A percentile compares a stretch with the other conserved stretches of the same genome.
phyloP scores from a whole-genome alignment of 2,329 filamentous ascomycete genomes.

The Colletotrichum karsti region DNA sequence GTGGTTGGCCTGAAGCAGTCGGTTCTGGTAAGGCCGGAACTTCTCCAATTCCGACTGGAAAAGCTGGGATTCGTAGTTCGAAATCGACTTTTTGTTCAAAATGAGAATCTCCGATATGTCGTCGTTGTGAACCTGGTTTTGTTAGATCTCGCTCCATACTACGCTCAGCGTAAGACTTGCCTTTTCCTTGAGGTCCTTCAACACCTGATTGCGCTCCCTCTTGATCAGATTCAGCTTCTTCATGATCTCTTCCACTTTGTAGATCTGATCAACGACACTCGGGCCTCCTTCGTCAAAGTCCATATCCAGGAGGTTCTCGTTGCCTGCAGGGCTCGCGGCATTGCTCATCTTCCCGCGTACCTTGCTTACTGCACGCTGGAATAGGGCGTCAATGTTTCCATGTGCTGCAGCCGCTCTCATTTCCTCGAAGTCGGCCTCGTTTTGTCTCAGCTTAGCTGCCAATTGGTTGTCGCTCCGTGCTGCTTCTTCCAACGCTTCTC shows the following conservation, averaged over 20 bases:
- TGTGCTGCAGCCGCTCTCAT: constrained; percentile 91
- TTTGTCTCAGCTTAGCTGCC: constrained; percentile 83
- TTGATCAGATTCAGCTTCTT: constrained; percentile 94
- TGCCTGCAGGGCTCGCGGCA: constrained; percentile 65
- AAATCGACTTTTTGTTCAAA: constrained; percentile 95
- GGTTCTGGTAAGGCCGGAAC: constrained; percentile 90
- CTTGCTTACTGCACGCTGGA: constrained; percentile 86
- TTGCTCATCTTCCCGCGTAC: constrained; percentile 73
- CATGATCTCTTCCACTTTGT: constrained; percentile 86
- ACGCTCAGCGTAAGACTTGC: constrained; percentile 56
- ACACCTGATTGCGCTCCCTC: constrained; percentile 86
- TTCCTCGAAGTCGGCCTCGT: constrained; percentile 90
- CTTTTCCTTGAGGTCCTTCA: constrained; percentile 98
- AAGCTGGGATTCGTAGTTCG: constrained; percentile 89
- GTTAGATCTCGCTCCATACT: neutral
- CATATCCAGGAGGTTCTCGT: constrained; percentile 87
- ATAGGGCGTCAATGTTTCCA: constrained; percentile 87
- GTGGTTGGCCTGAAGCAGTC: constrained; percentile 91
- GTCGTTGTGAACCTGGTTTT: constrained; percentile 84
- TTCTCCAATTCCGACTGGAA: constrained; percentile 98
- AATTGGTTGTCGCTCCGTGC: constrained; percentile 86
- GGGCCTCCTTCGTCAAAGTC: constrained; percentile 84
- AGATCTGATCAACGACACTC: constrained; percentile 90
- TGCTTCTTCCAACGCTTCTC: constrained; percentile 89
- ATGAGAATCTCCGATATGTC: constrained; percentile 98